Percentiles rank a stretch among this genome's conserved stretches.
These are phyloP conservation scores for Populus hybrid DNA, from an alignment of 441 rosid species.

Conservation along the genomic window DNA sequence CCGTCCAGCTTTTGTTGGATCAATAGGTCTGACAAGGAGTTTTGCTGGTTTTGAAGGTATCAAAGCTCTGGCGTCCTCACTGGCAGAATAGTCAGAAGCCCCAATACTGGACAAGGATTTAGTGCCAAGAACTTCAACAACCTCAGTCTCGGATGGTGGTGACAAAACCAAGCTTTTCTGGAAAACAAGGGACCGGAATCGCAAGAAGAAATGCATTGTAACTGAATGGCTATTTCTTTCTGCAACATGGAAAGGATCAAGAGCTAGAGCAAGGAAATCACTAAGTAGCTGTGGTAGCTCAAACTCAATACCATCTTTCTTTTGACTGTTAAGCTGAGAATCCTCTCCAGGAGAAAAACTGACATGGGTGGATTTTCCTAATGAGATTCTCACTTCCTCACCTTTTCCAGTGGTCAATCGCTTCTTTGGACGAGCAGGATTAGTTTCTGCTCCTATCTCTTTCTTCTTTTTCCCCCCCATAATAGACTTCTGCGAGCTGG, in stretches of 20 bases:
- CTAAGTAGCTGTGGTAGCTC: slow-evolving; percentile 53
- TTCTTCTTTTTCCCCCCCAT: slow-evolving; percentile 53
- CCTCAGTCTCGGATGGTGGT: slow-evolving; percentile 45
- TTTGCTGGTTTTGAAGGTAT: slow-evolving; percentile 45
- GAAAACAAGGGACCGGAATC: slow-evolving; percentile 63
- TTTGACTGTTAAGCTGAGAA: slow-evolving; percentile 23
- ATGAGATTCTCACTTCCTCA: slow-evolving; percentile 33
- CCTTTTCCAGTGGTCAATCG: slow-evolving; percentile 38
- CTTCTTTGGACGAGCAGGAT: slow-evolving; percentile 46
- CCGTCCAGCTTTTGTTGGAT: slow-evolving; percentile 58
- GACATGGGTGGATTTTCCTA: slow-evolving; percentile 35
- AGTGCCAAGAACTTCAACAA: slow-evolving; percentile 24
- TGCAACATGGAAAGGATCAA: slow-evolving; percentile 58
- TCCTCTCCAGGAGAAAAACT: slow-evolving; percentile 36
- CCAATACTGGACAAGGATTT: slow-evolving; percentile 31
- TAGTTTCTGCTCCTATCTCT: slow-evolving; percentile 34
- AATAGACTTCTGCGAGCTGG: slow-evolving; percentile 36
- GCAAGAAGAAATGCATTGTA: slow-evolving; percentile 55
- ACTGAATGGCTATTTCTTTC: slow-evolving; percentile 45
- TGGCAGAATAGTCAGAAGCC: slow-evolving; percentile 18
- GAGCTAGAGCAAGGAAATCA: slow-evolving; percentile 70
- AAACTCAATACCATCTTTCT: slow-evolving; percentile 41
- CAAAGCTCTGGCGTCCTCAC: slow-evolving; percentile 33
- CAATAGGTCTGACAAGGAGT: slow-evolving; percentile 42
- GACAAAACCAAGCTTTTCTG: slow-evolving; percentile 67